phyloP scores from a whole-genome alignment of 352 stramenopile species.

The Thalassiosira hispida region DNA sequence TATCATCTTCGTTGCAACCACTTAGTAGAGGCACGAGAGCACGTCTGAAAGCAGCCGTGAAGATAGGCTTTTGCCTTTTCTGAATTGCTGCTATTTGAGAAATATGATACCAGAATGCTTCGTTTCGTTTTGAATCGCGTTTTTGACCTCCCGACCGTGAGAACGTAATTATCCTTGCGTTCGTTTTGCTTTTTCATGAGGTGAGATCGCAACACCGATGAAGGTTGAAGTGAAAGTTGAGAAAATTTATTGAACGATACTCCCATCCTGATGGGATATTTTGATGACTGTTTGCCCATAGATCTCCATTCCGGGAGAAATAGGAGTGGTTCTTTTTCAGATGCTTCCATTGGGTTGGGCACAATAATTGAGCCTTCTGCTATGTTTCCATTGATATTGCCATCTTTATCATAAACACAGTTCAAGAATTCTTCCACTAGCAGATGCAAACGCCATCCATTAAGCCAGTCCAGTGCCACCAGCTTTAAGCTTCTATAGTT shows the following conservation, averaged over 20 bases:
- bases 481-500: conserved; percentile 78
- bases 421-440: conserved; percentile 62
- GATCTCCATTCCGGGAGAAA: conserved; percentile 48
- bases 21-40: conserved; percentile 34
- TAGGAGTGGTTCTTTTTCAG: conserved; percentile 64
- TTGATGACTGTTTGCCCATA: conserved; percentile 19
- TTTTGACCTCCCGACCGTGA: conserved; percentile 36
- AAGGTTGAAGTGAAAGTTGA: conserved; percentile 14
- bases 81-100: conserved; percentile 31
- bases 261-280: conserved; percentile 57
- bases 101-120: conserved; percentile 53
- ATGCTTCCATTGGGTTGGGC: conserved; percentile 55
- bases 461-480: conserved; percentile 74
- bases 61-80: conserved; percentile 74
- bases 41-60: conserved; percentile 48
- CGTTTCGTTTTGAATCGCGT: conserved; percentile 20
- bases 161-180: conserved; percentile 36
- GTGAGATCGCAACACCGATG: conserved; percentile 10
- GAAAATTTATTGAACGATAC: conserved; percentile 66
- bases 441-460: conserved; percentile 65
- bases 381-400: conserved; percentile 10
- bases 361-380: conserved; percentile 18
- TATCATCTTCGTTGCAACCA: conserved; percentile 15
- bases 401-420: conserved; percentile 9
- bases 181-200: conserved; percentile 17